Evolutionary conservation across 2,329 filamentous ascomycete genomes (phyloP).

Genomic region (Sporothrix sp.): DNA sequence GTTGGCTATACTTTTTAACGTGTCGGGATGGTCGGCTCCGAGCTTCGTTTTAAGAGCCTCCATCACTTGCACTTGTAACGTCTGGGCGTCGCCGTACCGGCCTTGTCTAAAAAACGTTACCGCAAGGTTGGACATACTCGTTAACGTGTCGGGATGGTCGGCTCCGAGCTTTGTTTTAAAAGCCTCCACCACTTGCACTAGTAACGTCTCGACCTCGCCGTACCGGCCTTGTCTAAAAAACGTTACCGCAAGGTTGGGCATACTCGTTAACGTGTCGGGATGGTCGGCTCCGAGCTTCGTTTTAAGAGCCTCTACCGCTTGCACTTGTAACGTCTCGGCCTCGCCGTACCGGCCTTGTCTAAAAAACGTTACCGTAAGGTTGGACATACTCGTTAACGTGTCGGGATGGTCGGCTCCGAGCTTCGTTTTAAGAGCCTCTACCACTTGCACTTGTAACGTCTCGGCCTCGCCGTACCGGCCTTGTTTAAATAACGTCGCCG

Average conservation of each 20-base stretch:
- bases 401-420: background rate
- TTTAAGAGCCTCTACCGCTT: background rate
- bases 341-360: background rate
- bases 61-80: background rate
- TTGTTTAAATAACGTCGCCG: background rate
- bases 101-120: background rate
- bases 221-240: background rate
- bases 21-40: conserved; percentile 5
- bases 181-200: background rate
- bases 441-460: conserved; percentile 1
- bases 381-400: background rate
- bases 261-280: background rate
- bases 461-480: conserved; percentile 16
- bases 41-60: background rate
- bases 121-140: background rate
- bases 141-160: conserved; percentile 1
- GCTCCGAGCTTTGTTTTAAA: background rate
- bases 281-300: background rate
- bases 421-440: background rate
- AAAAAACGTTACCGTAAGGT: background rate
- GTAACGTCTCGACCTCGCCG: background rate
- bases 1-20: background rate
- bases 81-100: conserved; percentile 16
- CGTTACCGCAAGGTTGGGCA: background rate
- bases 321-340: no score